Base-by-base conservation (phyloP, 2,329 filamentous ascomycete species). In the Ophiostoma sp. region DNA sequence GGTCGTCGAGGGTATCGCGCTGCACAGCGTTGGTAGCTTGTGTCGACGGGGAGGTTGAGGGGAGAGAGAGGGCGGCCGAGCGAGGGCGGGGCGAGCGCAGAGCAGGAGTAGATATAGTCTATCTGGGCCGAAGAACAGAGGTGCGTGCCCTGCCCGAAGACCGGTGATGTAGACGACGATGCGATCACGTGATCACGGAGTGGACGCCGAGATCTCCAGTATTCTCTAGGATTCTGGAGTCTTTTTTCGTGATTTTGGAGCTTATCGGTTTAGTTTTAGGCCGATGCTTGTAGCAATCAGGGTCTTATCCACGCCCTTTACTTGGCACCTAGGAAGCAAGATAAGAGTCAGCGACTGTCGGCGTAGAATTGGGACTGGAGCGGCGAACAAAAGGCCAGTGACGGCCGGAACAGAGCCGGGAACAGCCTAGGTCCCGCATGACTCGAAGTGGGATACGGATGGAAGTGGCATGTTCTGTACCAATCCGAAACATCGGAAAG, bases 301-400 rank as follows among this genome's bases (percentile, higher is more conserved):
- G 27, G 55, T 60, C 55, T 60, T 60, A 60, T 55, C 49, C 18
- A 55, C 55, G 55, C 55, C 55, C 55, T 60, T 6, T 5, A 14
- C 55, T 60, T 38, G 27, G 6, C 55, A 60, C 38, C 55, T 60
- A 52, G 55, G 55, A 11, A 38, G 27, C 18, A 16, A 18, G 40
- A 64, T 44, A 44, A 44, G 63, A n/a, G 40, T 64, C 47, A 64
- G 63, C 63, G 27, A 47, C 16, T 18, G 60, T 45, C 63, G 41
- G 40, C 41, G 42, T 47, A 47, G 63, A 64, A 36, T 44, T 47
- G 63, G 38, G 41, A 44, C 63, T 64, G 63, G 42, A 7, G 42
- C 11, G 11, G n/a, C 12, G 63, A 27, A 64, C 14, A 27, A 27
- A n/a, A 47, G 63, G 8, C 8, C n/a, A 64, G 55, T 18, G 27